Base-by-base conservation (phyloP, 352 stramenopile genomes). In the Pythium folliculosum region DNA sequence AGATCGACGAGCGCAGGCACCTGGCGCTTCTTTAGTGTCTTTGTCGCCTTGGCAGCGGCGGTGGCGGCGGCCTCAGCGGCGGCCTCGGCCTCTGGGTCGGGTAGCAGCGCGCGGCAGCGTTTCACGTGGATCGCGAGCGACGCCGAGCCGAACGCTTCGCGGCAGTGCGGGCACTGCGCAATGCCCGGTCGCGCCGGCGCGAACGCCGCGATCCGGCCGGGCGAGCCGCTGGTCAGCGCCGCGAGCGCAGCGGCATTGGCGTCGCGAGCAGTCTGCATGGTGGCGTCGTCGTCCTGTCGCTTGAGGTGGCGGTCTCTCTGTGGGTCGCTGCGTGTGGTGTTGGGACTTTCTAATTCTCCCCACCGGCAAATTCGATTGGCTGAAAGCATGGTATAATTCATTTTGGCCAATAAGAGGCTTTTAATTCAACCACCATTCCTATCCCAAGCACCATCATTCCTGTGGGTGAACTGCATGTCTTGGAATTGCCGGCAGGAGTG, bases 121-220 rank as follows among this genome's bases (percentile, higher is more conserved):
- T 72, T 70, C 9, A 87, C 56, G 56, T 92, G 84, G 69, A 92
- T 92, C 32, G 74, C 27, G 38, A 92, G 65, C 16, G 84, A 92
- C 19, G 80, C 77, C 21, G 74, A 79, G 5, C 84, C 76, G 27
- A 90, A 91, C 8, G 71, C 81, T 55, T 84, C 60, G 47, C 62
- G 70, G 59, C 84, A 92, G 50, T 89, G 77, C 16, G 84, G 82
- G 72, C 84, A 92, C 19, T 37, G 52, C 12, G 43, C 38, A 48
- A 84, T 72, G 7, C 68, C 66, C 1, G 37, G 37, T 16, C 73
- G 71, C 17, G 62, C 9, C 19, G 61, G 51, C 13, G 69, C 38
- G n/a, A 60, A 21, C 50, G 61, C 48, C 64, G 63, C 32, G 58
- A 69, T 17, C 60, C 68, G 8, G 43, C 67, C 23, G 74, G 59